Evolutionary conservation across 2,329 filamentous ascomycete species (phyloP), one percentile per base, ranked within the genome.

Genomic region (Exophiala lecanii-corni): DNA sequence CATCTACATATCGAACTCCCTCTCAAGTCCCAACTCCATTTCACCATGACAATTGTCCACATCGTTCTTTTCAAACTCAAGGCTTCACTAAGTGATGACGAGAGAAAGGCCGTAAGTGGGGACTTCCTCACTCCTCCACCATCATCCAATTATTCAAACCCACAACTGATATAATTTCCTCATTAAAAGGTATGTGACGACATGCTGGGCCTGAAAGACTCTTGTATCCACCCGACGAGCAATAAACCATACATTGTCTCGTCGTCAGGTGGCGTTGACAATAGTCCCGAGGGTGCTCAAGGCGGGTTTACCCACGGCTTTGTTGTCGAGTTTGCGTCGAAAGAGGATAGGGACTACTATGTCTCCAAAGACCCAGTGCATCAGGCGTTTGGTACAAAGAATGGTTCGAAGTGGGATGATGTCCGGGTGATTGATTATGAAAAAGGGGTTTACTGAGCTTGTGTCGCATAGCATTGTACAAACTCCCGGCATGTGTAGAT

Each of bases 11-110:
- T n/a, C n/a, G n/a, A n/a, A n/a, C n/a, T n/a, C n/a, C n/a, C n/a
- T n/a, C n/a, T n/a, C n/a, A n/a, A 33, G 15, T 36, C 28, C 21
- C 10, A 33, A 20, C 13, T 13, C 7, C 25, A 33, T 10, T 5
- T 34, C 49, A 65, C 52, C 15, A 84, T 84, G 81, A 59, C 78
- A 0, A 71, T 86, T 53, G 68, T 77, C n/a, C 83, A 86, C 59
- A 73, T 86, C 38, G 81, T 86, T 2, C 67, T 84, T 18, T 82
- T 86, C 55, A 71, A 78, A 48, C 84, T 84, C 68, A 81, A 81
- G 57, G 60, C 75, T 0, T 65, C 66, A 1, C 60, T 69, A 2
- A 65, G 67, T 1, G 53, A 68, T 1, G 70, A 72, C 12, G 67
- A 74, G 21, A 66, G 84, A 5, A 66, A 76, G 53, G 71, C 76